Evolutionary conservation across 129 eudicot genomes (phyloP).

Genomic region (Flaveria brownii): DNA sequence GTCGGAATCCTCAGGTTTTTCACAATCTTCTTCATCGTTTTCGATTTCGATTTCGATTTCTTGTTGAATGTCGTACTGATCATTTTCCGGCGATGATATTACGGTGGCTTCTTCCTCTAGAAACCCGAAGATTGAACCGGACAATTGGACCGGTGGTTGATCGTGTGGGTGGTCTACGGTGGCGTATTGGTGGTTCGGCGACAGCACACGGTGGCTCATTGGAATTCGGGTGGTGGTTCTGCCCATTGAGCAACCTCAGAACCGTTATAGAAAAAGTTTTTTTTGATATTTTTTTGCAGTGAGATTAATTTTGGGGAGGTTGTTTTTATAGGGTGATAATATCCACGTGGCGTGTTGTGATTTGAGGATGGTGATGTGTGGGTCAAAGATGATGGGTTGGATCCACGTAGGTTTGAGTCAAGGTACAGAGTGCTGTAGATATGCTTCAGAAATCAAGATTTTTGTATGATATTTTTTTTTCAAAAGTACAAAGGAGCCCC

Average conservation of each 20-base stretch:
- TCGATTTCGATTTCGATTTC: constrained; percentile 52
- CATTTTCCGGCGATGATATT: constrained; percentile 34
- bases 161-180: constrained; percentile 28
- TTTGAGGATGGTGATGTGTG: constrained; percentile 18
- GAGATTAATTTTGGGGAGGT: background rate
- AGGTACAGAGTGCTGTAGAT: constrained; percentile 39
- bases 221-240: constrained; percentile 49
- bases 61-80: constrained; percentile 24
- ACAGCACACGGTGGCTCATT: constrained; percentile 59
- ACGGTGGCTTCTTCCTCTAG: constrained; percentile 48
- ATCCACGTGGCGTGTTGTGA: constrained; percentile 31
- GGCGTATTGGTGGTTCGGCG: constrained; percentile 33
- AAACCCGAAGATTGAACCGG: constrained; percentile 76
- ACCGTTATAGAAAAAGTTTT: background rate
- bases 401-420: constrained; percentile 73
- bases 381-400: constrained; percentile 55
- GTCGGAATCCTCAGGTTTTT: constrained; percentile 36
- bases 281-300: background rate
- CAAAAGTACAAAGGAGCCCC: background rate
- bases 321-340: constrained; percentile 16
- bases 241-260: constrained; percentile 26
- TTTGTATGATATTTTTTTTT: background rate
- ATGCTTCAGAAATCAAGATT: constrained; percentile 50
- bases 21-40: constrained; percentile 39
- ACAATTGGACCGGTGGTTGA: constrained; percentile 37